phyloP scores from a whole-genome alignment of 1,284 basidiomycete genomes.

The Melampsora americana region DNA sequence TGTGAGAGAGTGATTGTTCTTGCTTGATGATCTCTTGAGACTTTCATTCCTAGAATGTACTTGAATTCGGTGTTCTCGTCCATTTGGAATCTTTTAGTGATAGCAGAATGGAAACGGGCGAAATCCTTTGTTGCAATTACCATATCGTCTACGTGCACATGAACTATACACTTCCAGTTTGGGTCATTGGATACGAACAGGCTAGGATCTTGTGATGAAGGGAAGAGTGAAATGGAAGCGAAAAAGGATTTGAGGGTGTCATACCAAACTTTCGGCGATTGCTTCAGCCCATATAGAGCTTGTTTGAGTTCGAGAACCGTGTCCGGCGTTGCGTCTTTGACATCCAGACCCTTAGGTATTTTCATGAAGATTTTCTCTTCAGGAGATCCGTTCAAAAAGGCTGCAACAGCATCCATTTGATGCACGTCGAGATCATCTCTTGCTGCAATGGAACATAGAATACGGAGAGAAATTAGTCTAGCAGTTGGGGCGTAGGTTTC shows the following conservation, averaged over 20 bases:
- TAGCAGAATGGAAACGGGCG: not conserved
- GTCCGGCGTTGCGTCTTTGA: not conserved
- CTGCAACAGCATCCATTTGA: conserved; percentile 15
- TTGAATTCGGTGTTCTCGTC: not conserved
- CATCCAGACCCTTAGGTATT: too few species aligned
- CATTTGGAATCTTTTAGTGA: not conserved
- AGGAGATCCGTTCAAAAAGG: not conserved
- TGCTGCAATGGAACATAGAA: not conserved
- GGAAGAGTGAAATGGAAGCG: not conserved
- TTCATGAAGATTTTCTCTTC: conserved; percentile 11
- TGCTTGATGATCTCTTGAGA: too few species aligned
- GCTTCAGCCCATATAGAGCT: conserved; percentile 21
- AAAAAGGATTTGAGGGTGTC: not conserved
- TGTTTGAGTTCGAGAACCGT: conserved; percentile 6
- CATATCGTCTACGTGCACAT: too few species aligned
- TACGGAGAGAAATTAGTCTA: not conserved
- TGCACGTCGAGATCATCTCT: not conserved
- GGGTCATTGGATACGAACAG: not conserved
- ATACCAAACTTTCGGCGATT: conserved; percentile 18
- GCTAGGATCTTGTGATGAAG: not conserved
- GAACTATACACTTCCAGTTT: not conserved
- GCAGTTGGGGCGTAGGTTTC: too few species aligned
- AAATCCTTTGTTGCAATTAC: not conserved
- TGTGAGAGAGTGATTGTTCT: too few species aligned
- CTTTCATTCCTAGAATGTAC: too few species aligned